A percentile compares a stretch with the other conserved stretches of the same genome.
These are phyloP conservation scores for Oryza brachyantha DNA, from an alignment of 176 grass and related monocot species.

Conservation along the genomic window DNA sequence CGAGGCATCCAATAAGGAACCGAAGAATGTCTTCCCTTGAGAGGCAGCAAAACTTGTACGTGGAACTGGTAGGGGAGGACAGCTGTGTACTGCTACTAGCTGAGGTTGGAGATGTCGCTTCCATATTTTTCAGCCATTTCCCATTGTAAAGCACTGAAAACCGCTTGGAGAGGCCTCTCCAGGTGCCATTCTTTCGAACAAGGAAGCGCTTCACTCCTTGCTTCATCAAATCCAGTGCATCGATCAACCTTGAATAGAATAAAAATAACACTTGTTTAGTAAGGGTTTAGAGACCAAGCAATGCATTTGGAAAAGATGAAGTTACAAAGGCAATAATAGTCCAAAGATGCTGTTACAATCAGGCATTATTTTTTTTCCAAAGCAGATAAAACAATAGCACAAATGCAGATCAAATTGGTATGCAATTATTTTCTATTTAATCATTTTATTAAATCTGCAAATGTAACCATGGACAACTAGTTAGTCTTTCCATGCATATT, in stretches of 20 bases:
- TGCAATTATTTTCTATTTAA: background rate
- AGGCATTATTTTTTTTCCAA: background rate
- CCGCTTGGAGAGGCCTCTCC: conserved; percentile 80
- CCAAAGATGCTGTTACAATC: background rate
- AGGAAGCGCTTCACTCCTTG: conserved; percentile 85
- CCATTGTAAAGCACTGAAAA: conserved; percentile 86
- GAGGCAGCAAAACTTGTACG: conserved; percentile 73
- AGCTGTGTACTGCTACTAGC: conserved; percentile 31
- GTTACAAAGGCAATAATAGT: background rate
- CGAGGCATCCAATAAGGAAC: conserved; percentile 90
- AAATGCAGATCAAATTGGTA: background rate
- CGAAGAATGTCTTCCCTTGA: conserved; percentile 89
- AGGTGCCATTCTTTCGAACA: conserved; percentile 76
- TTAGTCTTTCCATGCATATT: background rate
- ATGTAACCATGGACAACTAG: background rate
- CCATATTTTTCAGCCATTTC: conserved; percentile 77
- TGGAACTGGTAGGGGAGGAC: conserved; percentile 25
- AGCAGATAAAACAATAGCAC: background rate
- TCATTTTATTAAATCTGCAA: background rate
- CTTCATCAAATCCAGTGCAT: conserved; percentile 90
- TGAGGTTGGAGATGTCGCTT: conserved; percentile 44
- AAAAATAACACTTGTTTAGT: background rate
- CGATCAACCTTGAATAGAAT: conserved; percentile 69
- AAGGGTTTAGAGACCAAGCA: background rate
- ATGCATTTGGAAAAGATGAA: background rate